Evolutionary conservation across 345 rosid genomes (phyloP), one percentile per base, ranked within the genome.

Genomic region (Brassica incana): DNA sequence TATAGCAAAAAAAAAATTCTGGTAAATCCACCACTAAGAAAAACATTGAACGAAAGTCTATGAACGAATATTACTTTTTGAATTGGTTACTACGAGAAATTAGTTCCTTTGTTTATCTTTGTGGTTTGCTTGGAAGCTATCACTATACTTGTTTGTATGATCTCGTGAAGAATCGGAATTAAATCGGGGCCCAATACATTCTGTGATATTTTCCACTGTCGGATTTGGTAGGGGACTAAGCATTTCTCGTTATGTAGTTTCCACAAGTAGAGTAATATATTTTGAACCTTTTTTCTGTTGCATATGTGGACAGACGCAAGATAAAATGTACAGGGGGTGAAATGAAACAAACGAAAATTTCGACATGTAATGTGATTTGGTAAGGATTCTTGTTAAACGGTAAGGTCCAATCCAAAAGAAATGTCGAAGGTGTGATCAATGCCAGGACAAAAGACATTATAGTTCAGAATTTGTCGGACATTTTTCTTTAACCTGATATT

Each of bases 201-300:
- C 50, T 69, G 66, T 69, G 71, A 69, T 80, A 80, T 74, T 69
- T 80, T 74, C 83, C 38, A 52, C 0, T 79, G 60, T 62, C 18
- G 30, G 75, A 74, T 74, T 29, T 80, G 79, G 83, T 80, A 52
- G 82, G 78, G 70, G 68, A 69, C 71, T 69, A 52, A 63, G 75
- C 71, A 52, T 61, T 61, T 48, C 25, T 73, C 30, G 18, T 48
- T 60, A 77, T 50, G 15, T 29, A 48, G 59, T 12, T 72, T 27
- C 6, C 15, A 35, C 65, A 27, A 15, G 2, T 65, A 9, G 10
- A 20, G 40, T 63, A 33, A 25, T 35, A 71, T 62, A 35, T n/a
- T 71, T 65, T 7, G 10, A 32, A 48, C 14, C 16, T 75, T 0
- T 67, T 59, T 45, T 1, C 7, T 61, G 8, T 38, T 59, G 48